These are phyloP conservation scores for Fusarium duplospermum DNA, from an alignment of 2,329 filamentous ascomycete genomes.

Conservation along the genomic window DNA sequence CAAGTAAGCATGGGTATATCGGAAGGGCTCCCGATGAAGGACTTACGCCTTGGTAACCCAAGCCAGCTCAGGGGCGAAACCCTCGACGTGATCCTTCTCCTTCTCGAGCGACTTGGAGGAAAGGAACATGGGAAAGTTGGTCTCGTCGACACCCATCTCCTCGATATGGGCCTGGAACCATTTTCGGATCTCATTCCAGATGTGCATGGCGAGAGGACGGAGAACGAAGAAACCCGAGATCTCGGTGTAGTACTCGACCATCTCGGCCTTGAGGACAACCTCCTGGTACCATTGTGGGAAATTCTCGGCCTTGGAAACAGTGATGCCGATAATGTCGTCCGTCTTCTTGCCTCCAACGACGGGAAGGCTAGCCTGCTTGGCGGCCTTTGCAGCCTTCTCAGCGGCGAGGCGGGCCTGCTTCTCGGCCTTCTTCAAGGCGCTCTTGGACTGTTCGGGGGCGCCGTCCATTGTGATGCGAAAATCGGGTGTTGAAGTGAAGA, in stretches of 20 bases:
- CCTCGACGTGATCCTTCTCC: slow-evolving; percentile 97
- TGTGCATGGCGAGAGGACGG: slow-evolving; percentile 76
- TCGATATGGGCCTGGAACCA: slow-evolving; percentile 84
- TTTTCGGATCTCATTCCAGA: slow-evolving; percentile 74
- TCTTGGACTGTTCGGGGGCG: slow-evolving; percentile 64
- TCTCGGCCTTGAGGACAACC: slow-evolving; percentile 94
- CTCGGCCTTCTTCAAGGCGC: slow-evolving; percentile 73
- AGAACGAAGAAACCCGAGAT: slow-evolving; percentile 98
- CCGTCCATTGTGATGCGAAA: slow-evolving; percentile 48
- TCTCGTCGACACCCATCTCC: slow-evolving; percentile 91
- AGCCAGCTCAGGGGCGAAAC: slow-evolving; percentile 93
- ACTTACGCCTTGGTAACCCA: slow-evolving; percentile 87
- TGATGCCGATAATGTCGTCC: slow-evolving; percentile 86
- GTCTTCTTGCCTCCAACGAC: slow-evolving; percentile 70
- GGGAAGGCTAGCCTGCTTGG: slow-evolving; percentile 63
- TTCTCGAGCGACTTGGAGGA: slow-evolving; percentile 86
- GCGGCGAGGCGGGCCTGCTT: slow-evolving; percentile 71
- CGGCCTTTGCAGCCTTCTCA: slow-evolving; percentile 71
- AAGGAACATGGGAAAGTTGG: slow-evolving; percentile 96
- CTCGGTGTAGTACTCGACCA: slow-evolving; percentile 95
- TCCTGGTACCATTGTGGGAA: slow-evolving; percentile 98
- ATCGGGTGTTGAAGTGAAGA: slow-evolving; percentile 16
- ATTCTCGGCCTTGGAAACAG: slow-evolving; percentile 84
- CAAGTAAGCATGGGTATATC: slow-evolving; percentile 22
- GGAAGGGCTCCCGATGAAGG: neutral